phyloP scores from a whole-genome alignment of 192 early-diverging fungal genomes.

The Podila horticola region DNA sequence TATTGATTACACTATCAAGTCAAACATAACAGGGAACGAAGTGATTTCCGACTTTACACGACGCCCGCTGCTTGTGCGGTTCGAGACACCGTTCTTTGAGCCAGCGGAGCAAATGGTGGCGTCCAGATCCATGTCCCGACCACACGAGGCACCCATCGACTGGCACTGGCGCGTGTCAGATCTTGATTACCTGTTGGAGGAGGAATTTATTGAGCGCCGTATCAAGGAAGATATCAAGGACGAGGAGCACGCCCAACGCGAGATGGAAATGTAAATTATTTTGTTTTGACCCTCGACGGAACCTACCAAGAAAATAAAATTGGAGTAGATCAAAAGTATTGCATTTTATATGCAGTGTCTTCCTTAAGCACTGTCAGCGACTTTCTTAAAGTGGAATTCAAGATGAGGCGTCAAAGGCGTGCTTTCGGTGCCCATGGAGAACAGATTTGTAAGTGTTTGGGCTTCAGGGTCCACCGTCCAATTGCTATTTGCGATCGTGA shows the following conservation, averaged over 20 bases:
- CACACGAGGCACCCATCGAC: slow-evolving; percentile 48
- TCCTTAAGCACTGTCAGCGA: neutral
- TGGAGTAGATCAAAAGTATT: neutral
- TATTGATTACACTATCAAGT: slow-evolving; percentile 40
- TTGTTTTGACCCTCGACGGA: neutral
- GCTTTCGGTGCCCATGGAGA: slow-evolving; percentile 40
- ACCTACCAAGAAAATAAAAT: neutral
- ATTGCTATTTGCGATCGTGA: slow-evolving; percentile 4
- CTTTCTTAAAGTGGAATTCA: slow-evolving; percentile 21
- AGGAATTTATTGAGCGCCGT: slow-evolving; percentile 48
- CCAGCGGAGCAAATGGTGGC: slow-evolving; percentile 60
- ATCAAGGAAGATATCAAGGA: slow-evolving; percentile 34
- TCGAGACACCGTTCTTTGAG: slow-evolving; percentile 62
- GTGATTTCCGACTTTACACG: slow-evolving; percentile 58
- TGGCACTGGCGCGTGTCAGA: slow-evolving; percentile 63
- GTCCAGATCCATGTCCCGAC: slow-evolving; percentile 50
- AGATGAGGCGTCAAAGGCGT: slow-evolving; percentile 25
- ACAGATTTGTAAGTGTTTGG: slow-evolving; percentile 26
- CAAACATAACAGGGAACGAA: slow-evolving; percentile 17
- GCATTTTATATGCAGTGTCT: neutral
- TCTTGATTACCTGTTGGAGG: slow-evolving; percentile 63
- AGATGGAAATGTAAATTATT: slow-evolving; percentile 35
- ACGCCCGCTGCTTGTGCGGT: slow-evolving; percentile 55
- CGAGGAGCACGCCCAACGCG: slow-evolving; percentile 43
- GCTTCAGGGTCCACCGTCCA: slow-evolving; percentile 26